Base-by-base conservation (phyloP, 495 filamentous ascomycete species). In the Xylaria venustula region DNA sequence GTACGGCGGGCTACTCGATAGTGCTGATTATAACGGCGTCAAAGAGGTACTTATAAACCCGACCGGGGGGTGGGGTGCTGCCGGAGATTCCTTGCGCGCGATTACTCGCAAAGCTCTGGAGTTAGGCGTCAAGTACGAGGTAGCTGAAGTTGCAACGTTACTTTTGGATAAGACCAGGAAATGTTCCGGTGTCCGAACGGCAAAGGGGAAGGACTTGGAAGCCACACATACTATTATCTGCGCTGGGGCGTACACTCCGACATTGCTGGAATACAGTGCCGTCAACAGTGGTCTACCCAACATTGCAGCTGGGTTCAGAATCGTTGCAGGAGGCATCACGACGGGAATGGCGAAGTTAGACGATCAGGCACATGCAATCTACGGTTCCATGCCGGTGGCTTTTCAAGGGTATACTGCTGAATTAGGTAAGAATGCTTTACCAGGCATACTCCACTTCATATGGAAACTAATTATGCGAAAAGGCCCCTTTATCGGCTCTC, bases 31-130 rank as follows among this genome's bases (percentile, higher is more conserved):
- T 40, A 74, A 67, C 0, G 82, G 74, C 3, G 75, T 83, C 1
- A 76, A 78, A 54, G 76, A 83, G 42, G 72, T 76, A 36, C 60
- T 74, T 9, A 61, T 83, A 3, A 88, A 88, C 61, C 69, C 71
- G n/a, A 76, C 69, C 11, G 81, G 83, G 70, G 87, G 87, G 0
- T 88, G 84, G 83, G 85, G 81, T 0, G 84, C 83, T 20, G 87
- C 85, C 1, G 82, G 76, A 42, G 76, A 81, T 44, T 76, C 80
- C n/a, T 66, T 88, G 46, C 62, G 71, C 20, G 73, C 69, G 2
- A 70, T 80, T 0, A 82, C 80, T 34, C 69, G 79, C 49, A 70
- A 63, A 45, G 79, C 79, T 25, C 40, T 85, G 1, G 72, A 76
- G 25, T 58, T 76, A 58, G 85, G 87, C 3, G 84, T 88, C 3